These are phyloP conservation scores for Piper betle DNA, from an alignment of 164 flowering plant genomes.

Conservation along the genomic window DNA sequence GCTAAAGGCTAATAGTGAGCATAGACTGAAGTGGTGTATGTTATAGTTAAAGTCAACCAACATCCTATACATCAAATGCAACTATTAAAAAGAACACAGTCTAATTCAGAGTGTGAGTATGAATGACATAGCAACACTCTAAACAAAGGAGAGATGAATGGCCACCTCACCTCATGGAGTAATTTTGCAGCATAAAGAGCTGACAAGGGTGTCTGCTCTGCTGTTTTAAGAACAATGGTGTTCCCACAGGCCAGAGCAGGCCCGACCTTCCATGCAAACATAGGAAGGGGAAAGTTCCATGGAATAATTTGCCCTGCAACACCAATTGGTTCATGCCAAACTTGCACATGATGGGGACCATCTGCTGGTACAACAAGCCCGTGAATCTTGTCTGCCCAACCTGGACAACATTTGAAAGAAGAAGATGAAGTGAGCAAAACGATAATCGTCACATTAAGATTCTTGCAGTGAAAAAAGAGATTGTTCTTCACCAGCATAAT, in stretches of 20 bases:
- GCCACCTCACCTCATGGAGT: constrained; percentile 44
- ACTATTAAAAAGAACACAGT: background rate
- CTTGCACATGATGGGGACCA: constrained; percentile 54
- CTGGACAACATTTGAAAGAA: constrained; percentile 18
- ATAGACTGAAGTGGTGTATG: too few species aligned
- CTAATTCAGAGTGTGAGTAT: too few species aligned
- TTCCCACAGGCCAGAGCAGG: constrained; percentile 86
- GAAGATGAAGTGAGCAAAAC: background rate
- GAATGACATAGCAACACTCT: too few species aligned
- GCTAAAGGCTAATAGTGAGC: too few species aligned
- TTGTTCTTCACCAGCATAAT: constrained; percentile 33
- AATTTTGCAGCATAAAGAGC: constrained; percentile 60
- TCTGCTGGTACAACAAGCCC: constrained; percentile 80
- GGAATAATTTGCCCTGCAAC: constrained; percentile 86
- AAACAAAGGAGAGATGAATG: too few species aligned
- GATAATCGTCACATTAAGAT: background rate
- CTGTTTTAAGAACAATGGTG: constrained; percentile 60
- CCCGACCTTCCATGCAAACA: constrained; percentile 88
- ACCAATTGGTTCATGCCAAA: constrained; percentile 76
- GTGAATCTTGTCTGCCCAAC: constrained; percentile 90
- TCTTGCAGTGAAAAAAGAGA: background rate
- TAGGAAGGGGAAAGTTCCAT: constrained; percentile 69
- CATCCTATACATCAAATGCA: background rate
- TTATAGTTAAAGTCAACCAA: too few species aligned
- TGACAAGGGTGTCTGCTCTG: constrained; percentile 83